A percentile compares a stretch with the other conserved stretches of the same genome.
phyloP scores from a whole-genome alignment of 2,329 filamentous ascomycete species.

The Colletotrichum sansevieriae region DNA sequence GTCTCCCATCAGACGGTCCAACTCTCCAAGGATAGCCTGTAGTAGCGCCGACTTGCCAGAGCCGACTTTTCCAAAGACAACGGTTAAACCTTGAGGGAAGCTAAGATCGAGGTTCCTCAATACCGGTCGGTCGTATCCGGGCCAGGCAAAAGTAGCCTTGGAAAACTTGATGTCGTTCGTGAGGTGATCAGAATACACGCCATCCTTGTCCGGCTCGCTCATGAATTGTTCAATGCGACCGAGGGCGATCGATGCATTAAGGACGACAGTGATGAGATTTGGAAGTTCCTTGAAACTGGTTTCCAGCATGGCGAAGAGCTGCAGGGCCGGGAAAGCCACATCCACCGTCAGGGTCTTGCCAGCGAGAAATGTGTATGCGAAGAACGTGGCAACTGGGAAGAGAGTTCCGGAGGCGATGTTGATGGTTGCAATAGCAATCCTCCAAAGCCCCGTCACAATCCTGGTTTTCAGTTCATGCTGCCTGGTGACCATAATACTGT shows the following conservation, averaged over 20 bases:
- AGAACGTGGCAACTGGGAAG: conserved; percentile 86
- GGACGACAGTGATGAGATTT: conserved; percentile 77
- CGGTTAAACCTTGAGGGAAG: conserved; percentile 64
- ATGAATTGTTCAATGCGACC: conserved; percentile 88
- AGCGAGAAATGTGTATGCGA: conserved; percentile 81
- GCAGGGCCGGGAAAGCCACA: conserved; percentile 87
- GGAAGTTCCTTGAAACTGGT: conserved; percentile 81
- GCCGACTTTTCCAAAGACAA: conserved; percentile 71
- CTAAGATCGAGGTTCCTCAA: conserved; percentile 60
- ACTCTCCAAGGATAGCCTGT: conserved; percentile 70
- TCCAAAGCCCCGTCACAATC: conserved; percentile 74
- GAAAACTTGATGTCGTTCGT: conserved; percentile 65
- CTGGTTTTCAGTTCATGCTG: conserved; percentile 75
- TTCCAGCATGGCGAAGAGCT: conserved; percentile 83
- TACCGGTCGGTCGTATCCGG: conserved; percentile 70
- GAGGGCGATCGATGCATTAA: conserved; percentile 88
- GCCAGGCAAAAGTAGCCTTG: conserved; percentile 83
- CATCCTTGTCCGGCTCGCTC: conserved; percentile 82
- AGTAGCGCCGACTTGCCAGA: conserved; percentile 73
- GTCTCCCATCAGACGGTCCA: conserved; percentile 73
- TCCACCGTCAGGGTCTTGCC: conserved; percentile 79
- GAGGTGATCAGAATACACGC: conserved; percentile 55
- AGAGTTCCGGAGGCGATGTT: conserved; percentile 79
- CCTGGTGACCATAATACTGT: conserved; percentile 75
- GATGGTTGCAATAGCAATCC: conserved; percentile 73